Percentiles rank a stretch among this genome's conserved stretches.
phyloP scores from a whole-genome alignment of 352 stramenopile species.

The Peronospora belbahrii region DNA sequence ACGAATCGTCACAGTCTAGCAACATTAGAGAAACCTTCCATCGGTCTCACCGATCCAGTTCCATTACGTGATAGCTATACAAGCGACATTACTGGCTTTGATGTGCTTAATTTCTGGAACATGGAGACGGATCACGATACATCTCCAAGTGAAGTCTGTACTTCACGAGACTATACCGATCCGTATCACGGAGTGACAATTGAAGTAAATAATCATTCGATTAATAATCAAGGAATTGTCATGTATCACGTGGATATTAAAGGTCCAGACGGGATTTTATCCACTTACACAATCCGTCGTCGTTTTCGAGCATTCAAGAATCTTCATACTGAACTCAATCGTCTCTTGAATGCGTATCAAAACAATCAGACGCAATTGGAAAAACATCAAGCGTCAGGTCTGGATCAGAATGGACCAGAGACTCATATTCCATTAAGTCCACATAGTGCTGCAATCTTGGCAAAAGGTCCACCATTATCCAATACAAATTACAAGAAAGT shows the following conservation, averaged over 20 bases:
- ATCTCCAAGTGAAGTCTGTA: constrained; percentile 28
- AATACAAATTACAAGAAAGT: constrained; percentile 39
- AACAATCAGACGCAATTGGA: constrained; percentile 24
- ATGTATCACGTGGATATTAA: constrained; percentile 88
- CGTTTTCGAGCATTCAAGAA: constrained; percentile 79
- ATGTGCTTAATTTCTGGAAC: constrained; percentile 52
- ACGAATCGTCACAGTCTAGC: constrained; percentile 57
- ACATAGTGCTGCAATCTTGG: constrained; percentile 26
- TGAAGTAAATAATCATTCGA: constrained; percentile 66
- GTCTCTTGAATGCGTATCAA: constrained; percentile 47
- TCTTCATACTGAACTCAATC: constrained; percentile 56
- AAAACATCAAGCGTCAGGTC: too few relatives aligned
- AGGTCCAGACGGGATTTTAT: constrained; percentile 59
- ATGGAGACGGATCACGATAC: constrained; percentile 36
- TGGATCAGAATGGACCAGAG: constrained; percentile 14
- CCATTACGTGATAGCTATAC: constrained; percentile 43
- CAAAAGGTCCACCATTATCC: constrained; percentile 24
- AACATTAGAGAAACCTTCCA: constrained; percentile 31
- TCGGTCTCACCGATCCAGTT: constrained; percentile 16
- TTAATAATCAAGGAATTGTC: constrained; percentile 70
- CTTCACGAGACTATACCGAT: constrained; percentile 29
- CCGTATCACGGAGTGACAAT: constrained; percentile 62
- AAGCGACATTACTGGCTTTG: constrained; percentile 55
- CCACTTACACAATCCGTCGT: constrained; percentile 79
- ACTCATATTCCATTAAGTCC: constrained; percentile 40